Base-by-base conservation (phyloP, 2,329 filamentous ascomycete species). In the Nemania bipapillata region DNA sequence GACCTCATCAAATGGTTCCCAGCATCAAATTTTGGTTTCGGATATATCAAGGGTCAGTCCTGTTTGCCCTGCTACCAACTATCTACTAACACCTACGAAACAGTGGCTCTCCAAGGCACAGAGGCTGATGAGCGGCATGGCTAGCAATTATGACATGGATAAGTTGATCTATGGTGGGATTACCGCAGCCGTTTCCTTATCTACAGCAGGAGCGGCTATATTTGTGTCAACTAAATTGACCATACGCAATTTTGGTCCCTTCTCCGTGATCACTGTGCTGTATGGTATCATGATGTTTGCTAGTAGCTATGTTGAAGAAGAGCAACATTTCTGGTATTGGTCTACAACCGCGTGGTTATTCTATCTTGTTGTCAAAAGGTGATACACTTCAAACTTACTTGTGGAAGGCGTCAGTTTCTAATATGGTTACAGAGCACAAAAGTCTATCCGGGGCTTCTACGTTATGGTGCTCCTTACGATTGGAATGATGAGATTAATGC, bases 251-350 rank as follows among this genome's bases (percentile, higher is more conserved):
- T 74, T 84, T 11, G 65, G 78, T 8, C 83, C 85, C 3, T 82
- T 92, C 58, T 72, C 82, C 3, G 70, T 86, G 1, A 82, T 89
- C 32, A 86, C 86, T 0, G 55, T 90, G 0, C 79, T 86, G 0
- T 97, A 98, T 77, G 89, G 90, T 1, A 79, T 88, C 42, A 96
- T 97, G 89, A 98, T 98, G 94, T 98, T 98, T 81, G 95, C 94
- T 9, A 97, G 93, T 78, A 98, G 94, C 77, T 99, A 96, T 79
- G 93, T 99, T 1, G 96, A 99, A 80, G 96, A 99, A 81, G 96
- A 99, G 79, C 96, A 99, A 57, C 93, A 98, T 73, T 97, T 97
- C 78, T 99, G 96, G 96, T 98, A 99, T 81, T 98, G 95, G 94
- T 81, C 89, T 1, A 87, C 91, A 0, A 90, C 91, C 0, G 86